Evolutionary conservation across 768 basidiomycete species (phyloP).

Genomic region (Naganishia randhawae): DNA sequence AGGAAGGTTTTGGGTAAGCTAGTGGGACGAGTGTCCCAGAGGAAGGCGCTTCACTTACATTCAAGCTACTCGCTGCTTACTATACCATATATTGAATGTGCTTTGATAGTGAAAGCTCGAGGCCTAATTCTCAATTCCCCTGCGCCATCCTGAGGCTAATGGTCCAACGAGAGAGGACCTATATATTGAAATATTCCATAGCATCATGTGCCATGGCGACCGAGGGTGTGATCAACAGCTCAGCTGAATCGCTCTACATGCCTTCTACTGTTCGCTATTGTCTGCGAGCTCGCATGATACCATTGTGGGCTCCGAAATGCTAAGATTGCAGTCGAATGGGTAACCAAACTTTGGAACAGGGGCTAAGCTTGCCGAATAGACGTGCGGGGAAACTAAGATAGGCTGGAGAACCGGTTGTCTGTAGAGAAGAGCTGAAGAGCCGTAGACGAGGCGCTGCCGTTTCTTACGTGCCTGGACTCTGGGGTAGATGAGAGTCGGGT

Average conservation of each 20-base stretch:
- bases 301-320: background rate
- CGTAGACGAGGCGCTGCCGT: background rate
- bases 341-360: background rate
- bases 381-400: background rate
- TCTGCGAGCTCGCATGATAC: background rate
- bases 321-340: background rate
- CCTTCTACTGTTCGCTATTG: background rate
- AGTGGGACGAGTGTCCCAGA: too few species aligned
- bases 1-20: background rate
- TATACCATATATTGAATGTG: conserved; percentile 17
- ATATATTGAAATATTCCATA: background rate
- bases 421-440: background rate
- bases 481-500: background rate
- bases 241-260: background rate
- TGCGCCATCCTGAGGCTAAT: background rate
- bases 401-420: background rate
- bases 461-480: background rate
- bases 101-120: background rate
- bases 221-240: background rate
- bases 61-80: conserved; percentile 2
- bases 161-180: background rate
- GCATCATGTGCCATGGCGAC: background rate
- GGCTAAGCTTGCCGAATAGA: conserved; percentile 3
- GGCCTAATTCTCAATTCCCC: background rate
- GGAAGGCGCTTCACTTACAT: background rate